A percentile compares a stretch with the other conserved stretches of the same genome.
Conservation (phyloP, 2,329 filamentous ascomycete species). For the Penicillium sp. region DNA sequence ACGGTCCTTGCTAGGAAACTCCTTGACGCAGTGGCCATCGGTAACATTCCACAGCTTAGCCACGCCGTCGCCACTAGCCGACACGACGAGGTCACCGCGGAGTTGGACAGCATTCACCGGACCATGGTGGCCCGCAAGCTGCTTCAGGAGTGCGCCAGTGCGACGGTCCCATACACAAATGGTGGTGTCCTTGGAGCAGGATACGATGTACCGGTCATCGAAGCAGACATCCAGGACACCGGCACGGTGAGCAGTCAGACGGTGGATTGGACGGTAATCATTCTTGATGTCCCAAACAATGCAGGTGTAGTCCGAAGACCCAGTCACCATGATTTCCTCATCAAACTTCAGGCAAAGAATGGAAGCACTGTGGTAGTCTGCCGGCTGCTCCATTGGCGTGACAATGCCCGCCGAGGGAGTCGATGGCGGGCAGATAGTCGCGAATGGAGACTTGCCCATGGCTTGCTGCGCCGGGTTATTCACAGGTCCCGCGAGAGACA, state of each 20-base stretch:
- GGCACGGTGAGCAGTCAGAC: slow-evolving; percentile 78
- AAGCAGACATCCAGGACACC: slow-evolving; percentile 95
- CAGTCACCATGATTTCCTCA: slow-evolving; percentile 88
- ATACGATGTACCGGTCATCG: slow-evolving; percentile 89
- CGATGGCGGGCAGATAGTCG: slow-evolving; percentile 56
- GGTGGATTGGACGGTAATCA: slow-evolving; percentile 78
- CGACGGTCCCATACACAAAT: slow-evolving; percentile 94
- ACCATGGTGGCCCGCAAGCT: slow-evolving; percentile 82
- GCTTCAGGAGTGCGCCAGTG: slow-evolving; percentile 76
- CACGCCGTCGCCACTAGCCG: slow-evolving; percentile 89
- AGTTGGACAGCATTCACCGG: slow-evolving; percentile 97
- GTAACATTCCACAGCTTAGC: slow-evolving; percentile 96
- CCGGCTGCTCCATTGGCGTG: slow-evolving; percentile 45
- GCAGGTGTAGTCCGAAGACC: slow-evolving; percentile 88
- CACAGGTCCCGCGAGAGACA: slow-evolving; percentile 47
- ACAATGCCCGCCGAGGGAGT: slow-evolving; percentile 64
- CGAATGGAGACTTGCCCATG: slow-evolving; percentile 49
- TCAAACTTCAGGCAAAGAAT: slow-evolving; percentile 97
- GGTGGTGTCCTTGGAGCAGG: slow-evolving; percentile 92
- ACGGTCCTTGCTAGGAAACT: slow-evolving; percentile 88
- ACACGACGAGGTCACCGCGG: slow-evolving; percentile 89
- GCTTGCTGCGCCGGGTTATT: slow-evolving; percentile 54
- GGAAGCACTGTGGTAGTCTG: slow-evolving; percentile 79
- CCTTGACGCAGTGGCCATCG: slow-evolving; percentile 84
- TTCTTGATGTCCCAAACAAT: slow-evolving; percentile 87